Evolutionary conservation across 2,329 filamentous ascomycete genomes (phyloP).

Genomic region (Pyrenophora seminiperda): DNA sequence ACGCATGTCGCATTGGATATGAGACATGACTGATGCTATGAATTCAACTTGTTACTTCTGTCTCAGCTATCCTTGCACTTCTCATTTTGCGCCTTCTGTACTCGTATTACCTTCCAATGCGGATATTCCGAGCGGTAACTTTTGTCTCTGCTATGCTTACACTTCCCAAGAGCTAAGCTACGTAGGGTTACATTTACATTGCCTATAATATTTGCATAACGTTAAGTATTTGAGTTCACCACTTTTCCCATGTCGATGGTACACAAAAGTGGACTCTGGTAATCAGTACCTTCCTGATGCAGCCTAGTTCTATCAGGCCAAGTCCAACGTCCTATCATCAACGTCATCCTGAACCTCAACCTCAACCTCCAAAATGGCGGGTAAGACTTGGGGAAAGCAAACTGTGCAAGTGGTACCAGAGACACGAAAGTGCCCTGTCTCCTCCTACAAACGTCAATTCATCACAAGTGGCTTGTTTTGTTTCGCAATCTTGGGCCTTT

Average conservation of each 20-base stretch:
- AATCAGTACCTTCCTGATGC: conserved; percentile 11
- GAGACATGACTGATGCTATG: not conserved
- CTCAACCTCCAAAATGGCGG: conserved; percentile 16
- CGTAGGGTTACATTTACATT: no score
- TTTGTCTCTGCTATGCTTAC: no score
- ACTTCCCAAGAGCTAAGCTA: no score
- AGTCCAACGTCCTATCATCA: not conserved
- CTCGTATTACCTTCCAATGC: no score
- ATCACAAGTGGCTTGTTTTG: conserved; percentile 6
- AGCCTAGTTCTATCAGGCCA: conserved; percentile 6
- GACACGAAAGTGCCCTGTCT: not conserved
- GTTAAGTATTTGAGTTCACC: no score
- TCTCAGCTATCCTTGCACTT: no score
- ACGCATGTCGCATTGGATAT: not conserved
- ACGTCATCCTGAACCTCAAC: conserved; percentile 3
- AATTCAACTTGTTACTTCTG: not conserved
- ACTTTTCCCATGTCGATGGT: no score
- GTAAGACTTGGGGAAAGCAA: conserved; percentile 17
- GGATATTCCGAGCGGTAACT: no score
- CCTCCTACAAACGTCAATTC: conserved; percentile 5
- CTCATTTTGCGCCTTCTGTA: no score
- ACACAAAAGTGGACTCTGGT: no score
- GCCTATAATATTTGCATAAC: no score
- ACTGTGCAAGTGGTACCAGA: not conserved
- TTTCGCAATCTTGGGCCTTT: conserved; percentile 2